Percentiles rank a stretch among this genome's conserved stretches.
Conservation (phyloP, 345 rosid genomes). For the Populus pruinosa region DNA sequence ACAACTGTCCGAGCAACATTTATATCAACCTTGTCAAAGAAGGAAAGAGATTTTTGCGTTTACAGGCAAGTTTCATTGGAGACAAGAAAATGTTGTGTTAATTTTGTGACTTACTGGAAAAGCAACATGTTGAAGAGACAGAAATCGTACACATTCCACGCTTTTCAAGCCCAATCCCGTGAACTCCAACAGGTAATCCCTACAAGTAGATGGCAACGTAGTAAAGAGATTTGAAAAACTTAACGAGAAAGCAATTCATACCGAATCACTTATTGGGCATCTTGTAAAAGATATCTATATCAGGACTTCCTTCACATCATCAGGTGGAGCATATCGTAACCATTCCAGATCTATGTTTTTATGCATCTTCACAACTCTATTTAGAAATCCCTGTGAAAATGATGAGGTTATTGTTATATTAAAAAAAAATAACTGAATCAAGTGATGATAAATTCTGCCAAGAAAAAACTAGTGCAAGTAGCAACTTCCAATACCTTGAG, state of each 20-base stretch:
- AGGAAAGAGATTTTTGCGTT: neutral
- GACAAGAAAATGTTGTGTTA: neutral
- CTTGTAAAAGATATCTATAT: no score
- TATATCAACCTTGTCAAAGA: conserved; percentile 51
- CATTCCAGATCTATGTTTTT: conserved; percentile 66
- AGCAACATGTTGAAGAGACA: conserved; percentile 51
- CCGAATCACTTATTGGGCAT: no score
- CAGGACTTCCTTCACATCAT: conserved; percentile 47
- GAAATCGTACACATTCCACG: conserved; percentile 61
- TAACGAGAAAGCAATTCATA: neutral
- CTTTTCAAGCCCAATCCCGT: conserved; percentile 69
- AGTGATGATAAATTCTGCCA: neutral
- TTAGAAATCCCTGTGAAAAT: conserved; percentile 44
- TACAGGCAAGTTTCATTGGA: neutral
- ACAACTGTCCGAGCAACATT: conserved; percentile 71
- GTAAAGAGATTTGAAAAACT: neutral
- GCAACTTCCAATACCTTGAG: conserved; percentile 40
- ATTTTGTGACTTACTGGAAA: conserved; percentile 49
- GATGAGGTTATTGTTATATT: neutral
- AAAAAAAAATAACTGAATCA: neutral
- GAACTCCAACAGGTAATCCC: conserved; percentile 48
- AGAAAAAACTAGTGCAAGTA: neutral
- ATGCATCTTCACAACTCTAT: conserved; percentile 29
- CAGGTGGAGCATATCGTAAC: conserved; percentile 57
- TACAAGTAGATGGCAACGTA: conserved; percentile 4